Base-by-base conservation (phyloP, 2,329 filamentous ascomycete species). In the Neurospora sp. region DNA sequence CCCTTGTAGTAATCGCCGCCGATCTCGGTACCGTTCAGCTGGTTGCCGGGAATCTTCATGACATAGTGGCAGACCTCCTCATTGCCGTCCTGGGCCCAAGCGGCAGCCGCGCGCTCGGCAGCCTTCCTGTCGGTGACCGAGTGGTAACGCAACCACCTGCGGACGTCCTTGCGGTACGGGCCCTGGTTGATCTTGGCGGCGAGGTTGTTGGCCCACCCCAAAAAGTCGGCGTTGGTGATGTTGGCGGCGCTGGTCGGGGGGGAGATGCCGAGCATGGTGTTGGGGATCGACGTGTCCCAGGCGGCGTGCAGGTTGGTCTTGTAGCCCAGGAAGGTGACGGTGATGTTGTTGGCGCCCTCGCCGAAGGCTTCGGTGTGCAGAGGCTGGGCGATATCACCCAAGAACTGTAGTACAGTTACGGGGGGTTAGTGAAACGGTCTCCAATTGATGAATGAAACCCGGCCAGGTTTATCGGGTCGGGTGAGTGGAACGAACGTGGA, bases 251-350 rank as follows among this genome's bases (percentile, higher is more conserved):
- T 33, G 15, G 68, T 67, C 7, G 68, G 40, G 58, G 80, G 74
- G 3, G 74, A 76, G 38, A 75, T 76, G 71, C 80, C 81, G 69
- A 81, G 81, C 1, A 79, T 76, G 40, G 81, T 77, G 74, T 87
- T 82, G 11, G 86, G 84, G 72, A 89, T 88, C 67, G 82, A 79
- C 6, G 84, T 86, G 76, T 90, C 88, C 88, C 88, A 90, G 68
- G 86, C 81, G 4, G 84, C 77, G 76, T 90, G 88, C 6, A 90
- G 81, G 76, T 90, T 90, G 38, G 85, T 85, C 43, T 76, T 74
- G 33, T 82, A 79, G 15, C 82, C 81, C 68, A 83, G 78, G 76
- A 86, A 90, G 1, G 78, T 79, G 6, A 90, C 87, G 0, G 78
- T 73, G 72, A 90, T 86, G n/a, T 77, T 78, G 75, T 89, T 90